Evolutionary conservation across 495 filamentous ascomycete species (phyloP), one percentile per base, ranked within the genome.

Genomic region (Clavariopsis aquatica): DNA sequence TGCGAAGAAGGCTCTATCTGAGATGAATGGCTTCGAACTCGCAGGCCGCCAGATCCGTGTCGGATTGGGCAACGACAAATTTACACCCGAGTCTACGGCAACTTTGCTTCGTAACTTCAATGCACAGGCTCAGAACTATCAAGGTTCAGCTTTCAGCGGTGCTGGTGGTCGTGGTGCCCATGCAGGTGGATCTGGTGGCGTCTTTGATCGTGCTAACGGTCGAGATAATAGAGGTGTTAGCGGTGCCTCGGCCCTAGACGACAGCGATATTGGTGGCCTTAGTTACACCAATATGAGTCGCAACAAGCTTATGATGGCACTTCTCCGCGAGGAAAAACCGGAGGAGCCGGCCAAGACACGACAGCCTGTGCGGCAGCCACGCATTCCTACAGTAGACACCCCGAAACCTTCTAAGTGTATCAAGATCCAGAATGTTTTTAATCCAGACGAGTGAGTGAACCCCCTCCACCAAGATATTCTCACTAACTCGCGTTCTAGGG

Each of bases 31-130:
- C 52, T 99, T 96, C 80, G 95, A 98, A 77, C 89, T 99, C 73
- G 95, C 93, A 73, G 93, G 93, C 79, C 92, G 95, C 72, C 91
- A 91, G 57, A 98, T 99, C 73, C 91, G 95, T 73, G 95, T 99
- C 78, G 95, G 95, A 76, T 92, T 99, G 82, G 95, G 95, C 78
- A 99, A 96, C 81, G 95, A 99, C 90, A 98, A 98, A 89, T 99
- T 98, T 78, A 98, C 94, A 80, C 89, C 92, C 67, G 94, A 97
- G 80, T 93, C 92, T 77, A 96, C 90, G 77, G 89, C 90, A 71
- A 91, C 89, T 77, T 85, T 95, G 66, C 78, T 94, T 60, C 92
- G 92, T 81, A 90, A 92, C 73, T 91, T 93, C 80, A 87, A 90
- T 78, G 85, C 87, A 71, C 87, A 89, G 82, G 85, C 87, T 73